phyloP scores from a whole-genome alignment of 1,139 yeast species.

The Saccharomyces hybrid region DNA sequence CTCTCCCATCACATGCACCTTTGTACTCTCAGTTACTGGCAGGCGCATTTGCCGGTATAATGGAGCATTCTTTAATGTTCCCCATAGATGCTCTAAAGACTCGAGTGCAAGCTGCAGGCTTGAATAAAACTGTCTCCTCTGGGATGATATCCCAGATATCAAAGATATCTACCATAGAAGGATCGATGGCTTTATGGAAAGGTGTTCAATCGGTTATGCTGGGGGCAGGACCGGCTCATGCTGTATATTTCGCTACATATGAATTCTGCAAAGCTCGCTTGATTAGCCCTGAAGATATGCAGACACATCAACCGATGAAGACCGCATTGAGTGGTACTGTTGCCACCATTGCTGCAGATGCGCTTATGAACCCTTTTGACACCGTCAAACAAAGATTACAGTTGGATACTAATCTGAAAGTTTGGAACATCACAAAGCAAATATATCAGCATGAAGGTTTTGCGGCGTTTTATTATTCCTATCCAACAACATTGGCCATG shows the following conservation, averaged over 20 bases:
- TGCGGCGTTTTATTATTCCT: conserved; percentile 78
- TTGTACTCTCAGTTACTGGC: conserved; percentile 76
- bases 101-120: conserved; percentile 59
- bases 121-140: conserved; percentile 32
- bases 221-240: conserved; percentile 99
- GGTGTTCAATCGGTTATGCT: conserved; percentile 89
- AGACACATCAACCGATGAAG: conserved; percentile 51
- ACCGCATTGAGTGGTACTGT: conserved; percentile 89
- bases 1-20: conserved; percentile 84
- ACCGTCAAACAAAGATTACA: conserved; percentile 88
- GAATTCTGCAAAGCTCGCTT: conserved; percentile 58
- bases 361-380: conserved; percentile 96
- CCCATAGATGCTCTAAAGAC: conserved; percentile 95
- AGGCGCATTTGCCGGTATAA: conserved; percentile 96
- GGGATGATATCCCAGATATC: conserved; percentile 53
- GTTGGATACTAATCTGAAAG: conserved; percentile 34
- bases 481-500: conserved; percentile 90
- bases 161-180: conserved; percentile 79
- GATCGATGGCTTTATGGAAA: conserved; percentile 84
- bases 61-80: conserved; percentile 97
- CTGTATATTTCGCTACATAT: conserved; percentile 93
- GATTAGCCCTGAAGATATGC: conserved; percentile 27
- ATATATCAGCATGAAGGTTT: conserved; percentile 74
- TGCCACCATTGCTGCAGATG: conserved; percentile 90
- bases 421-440: conserved; percentile 34